These are phyloP conservation scores for Zasmidium angulare DNA, from an alignment of 2,329 filamentous ascomycete genomes.

Conservation along the genomic window DNA sequence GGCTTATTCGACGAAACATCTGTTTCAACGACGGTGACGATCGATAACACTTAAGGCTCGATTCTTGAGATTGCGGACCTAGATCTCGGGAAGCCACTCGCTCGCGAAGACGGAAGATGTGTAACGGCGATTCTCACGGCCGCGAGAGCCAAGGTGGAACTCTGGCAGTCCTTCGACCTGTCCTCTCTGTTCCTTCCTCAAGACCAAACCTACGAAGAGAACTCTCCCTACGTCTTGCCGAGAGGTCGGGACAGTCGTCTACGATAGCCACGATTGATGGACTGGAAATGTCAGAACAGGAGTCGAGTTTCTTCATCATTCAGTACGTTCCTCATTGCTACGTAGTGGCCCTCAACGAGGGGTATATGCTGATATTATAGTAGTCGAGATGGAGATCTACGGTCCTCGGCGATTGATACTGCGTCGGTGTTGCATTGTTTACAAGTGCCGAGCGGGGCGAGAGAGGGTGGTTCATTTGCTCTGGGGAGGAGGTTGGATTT, in stretches of 20 bases:
- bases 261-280: conserved; percentile 27
- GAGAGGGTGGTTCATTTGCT: conserved; percentile 14
- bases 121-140: conserved; percentile 22
- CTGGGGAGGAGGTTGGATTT: conserved; percentile 25
- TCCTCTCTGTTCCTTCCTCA: conserved; percentile 1
- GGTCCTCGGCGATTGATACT: neutral
- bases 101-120: conserved; percentile 18
- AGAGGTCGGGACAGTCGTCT: too few relatives aligned
- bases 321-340: too few relatives aligned
- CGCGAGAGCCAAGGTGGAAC: conserved; percentile 26
- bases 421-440: conserved; percentile 21
- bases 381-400: conserved; percentile 29
- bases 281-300: conserved; percentile 1
- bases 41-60: too few relatives aligned
- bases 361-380: neutral
- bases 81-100: too few relatives aligned
- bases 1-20: too few relatives aligned
- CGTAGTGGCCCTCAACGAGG: too few relatives aligned
- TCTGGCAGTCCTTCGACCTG: conserved; percentile 27
- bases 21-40: too few relatives aligned
- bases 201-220: conserved; percentile 17
- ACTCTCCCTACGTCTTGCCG: conserved; percentile 22
- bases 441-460: conserved; percentile 7
- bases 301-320: conserved; percentile 22
- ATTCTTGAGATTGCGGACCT: too few relatives aligned